Evolutionary conservation across 345 rosid species (phyloP).

Genomic region (Litchi chinensis): DNA sequence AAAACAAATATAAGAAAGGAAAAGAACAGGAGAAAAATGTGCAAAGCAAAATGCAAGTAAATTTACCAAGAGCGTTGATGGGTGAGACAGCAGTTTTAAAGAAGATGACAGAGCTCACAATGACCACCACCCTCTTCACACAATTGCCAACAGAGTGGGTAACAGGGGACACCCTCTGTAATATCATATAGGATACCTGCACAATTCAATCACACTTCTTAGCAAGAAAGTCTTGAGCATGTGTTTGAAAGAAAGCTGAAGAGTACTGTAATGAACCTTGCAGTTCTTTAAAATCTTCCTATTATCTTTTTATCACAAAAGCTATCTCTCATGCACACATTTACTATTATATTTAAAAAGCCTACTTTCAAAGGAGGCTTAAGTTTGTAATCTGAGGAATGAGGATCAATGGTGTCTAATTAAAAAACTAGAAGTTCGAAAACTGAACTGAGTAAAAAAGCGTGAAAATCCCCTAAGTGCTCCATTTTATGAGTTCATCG

Average conservation of each 20-base stretch:
- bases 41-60: not conserved
- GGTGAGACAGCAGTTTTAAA: constrained; percentile 83
- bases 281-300: not conserved
- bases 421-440: too few species aligned
- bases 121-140: constrained; percentile 98
- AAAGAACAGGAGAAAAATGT: not conserved
- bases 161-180: constrained; percentile 96
- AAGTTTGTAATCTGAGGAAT: not conserved
- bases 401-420: too few species aligned
- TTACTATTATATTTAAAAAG: not conserved
- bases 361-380: not conserved
- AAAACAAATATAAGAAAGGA: too few species aligned
- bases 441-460: too few species aligned
- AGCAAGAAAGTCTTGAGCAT: not conserved
- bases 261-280: not conserved
- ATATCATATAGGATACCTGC: constrained; percentile 96
- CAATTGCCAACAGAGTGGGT: constrained; percentile 98
- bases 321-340: not conserved
- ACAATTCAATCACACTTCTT: constrained; percentile 7
- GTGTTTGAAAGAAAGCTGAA: not conserved
- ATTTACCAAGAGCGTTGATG: constrained; percentile 80
- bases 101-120: constrained; percentile 96
- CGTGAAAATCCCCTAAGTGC: too few species aligned
- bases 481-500: too few species aligned
- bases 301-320: too few species aligned